Percentiles rank a stretch among this genome's conserved stretches.
phyloP scores from a whole-genome alignment of 2,329 filamentous ascomycete genomes.

The Rachicladosporium sp. region DNA sequence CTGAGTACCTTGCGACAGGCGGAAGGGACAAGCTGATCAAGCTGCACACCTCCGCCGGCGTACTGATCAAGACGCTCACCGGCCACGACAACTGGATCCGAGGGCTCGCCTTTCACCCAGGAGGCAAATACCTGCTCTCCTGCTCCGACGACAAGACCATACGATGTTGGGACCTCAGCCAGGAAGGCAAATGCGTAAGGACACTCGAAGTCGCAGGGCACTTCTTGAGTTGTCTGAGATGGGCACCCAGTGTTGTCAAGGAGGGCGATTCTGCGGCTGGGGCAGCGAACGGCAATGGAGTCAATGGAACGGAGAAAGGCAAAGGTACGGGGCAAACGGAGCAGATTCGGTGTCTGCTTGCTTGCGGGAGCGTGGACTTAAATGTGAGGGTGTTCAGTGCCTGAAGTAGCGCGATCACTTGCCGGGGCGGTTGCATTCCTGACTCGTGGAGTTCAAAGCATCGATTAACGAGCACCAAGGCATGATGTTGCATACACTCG shows the following conservation, averaged over 20 bases:
- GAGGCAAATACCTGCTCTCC: slow-evolving; percentile 78
- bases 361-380: slow-evolving; percentile 73
- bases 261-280: slow-evolving; percentile 30
- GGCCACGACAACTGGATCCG: slow-evolving; percentile 95
- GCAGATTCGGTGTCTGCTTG: slow-evolving; percentile 72
- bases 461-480: too few species aligned
- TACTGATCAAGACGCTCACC: slow-evolving; percentile 67
- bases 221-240: slow-evolving; percentile 76
- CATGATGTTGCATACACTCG: too few species aligned
- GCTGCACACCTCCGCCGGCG: slow-evolving; percentile 77
- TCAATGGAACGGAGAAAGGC: slow-evolving; percentile 30
- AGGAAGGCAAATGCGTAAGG: slow-evolving; percentile 84
- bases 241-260: slow-evolving; percentile 67
- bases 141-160: slow-evolving; percentile 85
- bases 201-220: slow-evolving; percentile 64
- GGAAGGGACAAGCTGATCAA: slow-evolving; percentile 83
- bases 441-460: too few species aligned
- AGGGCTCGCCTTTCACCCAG: slow-evolving; percentile 75
- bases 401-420: slow-evolving; percentile 14
- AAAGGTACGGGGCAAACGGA: slow-evolving; percentile 19
- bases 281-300: slow-evolving; percentile 17
- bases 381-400: slow-evolving; percentile 68
- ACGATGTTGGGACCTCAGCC: slow-evolving; percentile 82
- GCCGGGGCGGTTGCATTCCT: too few species aligned
- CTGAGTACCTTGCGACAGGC: slow-evolving; percentile 83